Evolutionary conservation across 1,139 yeast species (phyloP), one percentile per base, ranked within the genome.

Genomic region (Nadsonia starkeyi-henricii): DNA sequence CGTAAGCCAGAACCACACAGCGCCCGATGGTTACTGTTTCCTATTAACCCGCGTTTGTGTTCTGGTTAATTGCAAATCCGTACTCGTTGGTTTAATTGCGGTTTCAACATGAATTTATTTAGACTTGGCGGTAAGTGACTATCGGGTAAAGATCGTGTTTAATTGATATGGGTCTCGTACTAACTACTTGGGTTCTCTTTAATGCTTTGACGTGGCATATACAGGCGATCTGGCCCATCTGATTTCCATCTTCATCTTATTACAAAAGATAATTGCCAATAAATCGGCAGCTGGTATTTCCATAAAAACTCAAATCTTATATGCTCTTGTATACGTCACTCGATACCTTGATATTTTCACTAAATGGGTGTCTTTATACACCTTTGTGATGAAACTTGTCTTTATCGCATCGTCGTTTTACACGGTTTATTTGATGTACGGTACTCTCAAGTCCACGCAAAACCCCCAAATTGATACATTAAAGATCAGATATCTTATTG

Each of bases 201-300:
- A 5, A 9, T 23, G 28, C 28, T 23, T 23, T n/a, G n/a, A 9
- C 9, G 28, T 23, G 28, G 9, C 8, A 23, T 5, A 23, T 23
- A 23, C 9, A 54, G 86, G 91, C 37, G 98, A 91, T 62, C 62
- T 85, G 52, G 78, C 93, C 47, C 98, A 91, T 63, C 70, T 85
- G 63, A 79, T 84, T 42, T 81, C 95, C 59, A 83, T 85, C 53
- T 69, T 85, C 52, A 74, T 91, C 52, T 72, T 91, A 54, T 71
- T 89, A 49, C 80, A 78, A 52, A 78, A 88, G 47, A 85, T 91
- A 58, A 77, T 72, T 52, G 63, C 68, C 21, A 75, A 83, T 51
- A 71, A 72, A 56, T 81, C 95, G 13, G 80, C 83, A 49, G 77
- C 79, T 43, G 98, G 98, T 39, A 76, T 91, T 49, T 88, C 96